These are phyloP conservation scores for Casuarina cunninghamiana DNA, from an alignment of 306 rosid genomes.

Conservation along the genomic window DNA sequence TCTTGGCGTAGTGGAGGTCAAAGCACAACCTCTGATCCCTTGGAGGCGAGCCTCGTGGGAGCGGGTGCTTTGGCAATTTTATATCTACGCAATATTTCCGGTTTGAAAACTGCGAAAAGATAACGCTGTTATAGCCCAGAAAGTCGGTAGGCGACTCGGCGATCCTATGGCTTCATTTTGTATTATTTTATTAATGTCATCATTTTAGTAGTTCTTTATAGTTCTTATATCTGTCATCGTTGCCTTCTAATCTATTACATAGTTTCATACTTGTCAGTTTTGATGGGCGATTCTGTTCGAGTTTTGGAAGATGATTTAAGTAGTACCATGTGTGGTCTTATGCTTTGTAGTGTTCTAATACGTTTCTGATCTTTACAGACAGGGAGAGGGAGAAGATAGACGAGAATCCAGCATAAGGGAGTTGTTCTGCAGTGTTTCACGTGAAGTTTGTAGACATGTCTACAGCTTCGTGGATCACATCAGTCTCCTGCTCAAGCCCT, in stretches of 20 bases:
- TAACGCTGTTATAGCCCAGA: neutral
- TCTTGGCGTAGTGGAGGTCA: neutral
- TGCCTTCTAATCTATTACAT: neutral
- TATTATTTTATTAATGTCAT: neutral
- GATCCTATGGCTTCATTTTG: neutral
- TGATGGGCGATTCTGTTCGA: neutral
- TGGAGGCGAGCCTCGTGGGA: neutral
- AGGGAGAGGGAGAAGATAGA: neutral
- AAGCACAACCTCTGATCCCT: neutral
- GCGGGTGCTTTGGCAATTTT: neutral
- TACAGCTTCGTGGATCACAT: slow-evolving; percentile 52
- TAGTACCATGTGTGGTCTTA: neutral
- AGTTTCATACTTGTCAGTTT: too few relatives aligned
- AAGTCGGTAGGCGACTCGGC: neutral
- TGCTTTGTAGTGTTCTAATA: neutral
- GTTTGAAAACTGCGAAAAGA: neutral
- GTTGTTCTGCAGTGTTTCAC: neutral
- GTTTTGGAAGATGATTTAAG: neutral
- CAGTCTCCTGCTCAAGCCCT: slow-evolving; percentile 53
- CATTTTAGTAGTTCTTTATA: neutral
- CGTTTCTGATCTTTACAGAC: slow-evolving; percentile 10
- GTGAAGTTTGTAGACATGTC: slow-evolving; percentile 37
- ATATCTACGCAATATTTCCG: neutral
- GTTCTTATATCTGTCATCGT: neutral
- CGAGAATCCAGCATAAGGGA: neutral